Conservation (phyloP, 2,329 filamentous ascomycete species). For the Diaporthe longicolla region DNA sequence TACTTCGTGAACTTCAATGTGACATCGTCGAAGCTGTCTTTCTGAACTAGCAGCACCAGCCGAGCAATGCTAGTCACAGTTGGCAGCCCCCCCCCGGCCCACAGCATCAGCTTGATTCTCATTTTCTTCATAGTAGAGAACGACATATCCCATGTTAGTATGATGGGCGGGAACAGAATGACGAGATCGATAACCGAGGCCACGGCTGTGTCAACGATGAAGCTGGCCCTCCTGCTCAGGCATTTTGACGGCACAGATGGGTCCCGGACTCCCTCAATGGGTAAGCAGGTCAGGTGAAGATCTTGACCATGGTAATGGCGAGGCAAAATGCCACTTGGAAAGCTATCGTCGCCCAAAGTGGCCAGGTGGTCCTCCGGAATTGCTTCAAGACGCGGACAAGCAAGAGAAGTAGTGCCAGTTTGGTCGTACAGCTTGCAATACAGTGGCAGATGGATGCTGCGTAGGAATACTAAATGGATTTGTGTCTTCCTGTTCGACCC, state of each 20-base stretch:
- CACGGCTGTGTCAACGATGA: conserved; percentile 15
- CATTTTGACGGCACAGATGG: conserved; percentile 1
- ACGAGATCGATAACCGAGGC: conserved; percentile 2
- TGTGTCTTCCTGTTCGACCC: background rate
- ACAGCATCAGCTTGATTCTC: conserved; percentile 8
- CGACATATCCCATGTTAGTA: background rate
- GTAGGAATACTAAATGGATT: background rate
- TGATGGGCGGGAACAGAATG: conserved; percentile 15
- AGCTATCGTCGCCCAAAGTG: conserved; percentile 13
- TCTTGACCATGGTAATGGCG: conserved; percentile 6
- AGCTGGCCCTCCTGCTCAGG: conserved; percentile 9
- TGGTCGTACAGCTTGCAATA: conserved; percentile 22
- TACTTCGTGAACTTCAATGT: conserved; percentile 9
- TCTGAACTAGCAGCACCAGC: background rate
- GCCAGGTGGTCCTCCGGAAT: background rate
- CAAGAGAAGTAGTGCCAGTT: background rate
- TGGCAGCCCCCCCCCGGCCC: conserved; percentile 4
- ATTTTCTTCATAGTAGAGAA: conserved; percentile 22
- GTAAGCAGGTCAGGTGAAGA: conserved; percentile 7
- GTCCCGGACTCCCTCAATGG: conserved; percentile 16
- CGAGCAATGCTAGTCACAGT: conserved; percentile 11
- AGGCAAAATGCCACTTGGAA: conserved; percentile 17
- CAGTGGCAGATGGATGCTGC: conserved; percentile 2
- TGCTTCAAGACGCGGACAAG: conserved; percentile 1
- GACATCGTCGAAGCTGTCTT: background rate